These are phyloP conservation scores for Ilex asprella DNA, from an alignment of 257 asterid species.

Conservation along the genomic window DNA sequence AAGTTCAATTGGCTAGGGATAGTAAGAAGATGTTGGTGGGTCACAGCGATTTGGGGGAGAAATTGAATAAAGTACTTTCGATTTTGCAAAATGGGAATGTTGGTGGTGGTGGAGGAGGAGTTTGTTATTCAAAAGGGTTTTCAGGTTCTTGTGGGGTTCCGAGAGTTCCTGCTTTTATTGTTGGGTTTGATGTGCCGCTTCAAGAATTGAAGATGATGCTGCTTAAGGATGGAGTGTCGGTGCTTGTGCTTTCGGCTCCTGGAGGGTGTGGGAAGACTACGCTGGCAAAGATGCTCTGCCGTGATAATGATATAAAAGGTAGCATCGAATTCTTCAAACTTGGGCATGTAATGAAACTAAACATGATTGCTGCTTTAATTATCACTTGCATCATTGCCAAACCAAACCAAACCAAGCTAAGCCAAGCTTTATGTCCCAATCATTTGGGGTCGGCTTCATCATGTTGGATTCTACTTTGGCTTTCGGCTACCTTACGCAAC, in stretches of 20 bases:
- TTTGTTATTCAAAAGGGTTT: conserved; percentile 4
- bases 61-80: conserved; percentile 10
- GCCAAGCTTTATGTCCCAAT: no score
- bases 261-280: conserved; percentile 39
- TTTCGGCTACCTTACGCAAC: no score
- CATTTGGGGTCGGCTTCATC: no score
- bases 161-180: conserved; percentile 13
- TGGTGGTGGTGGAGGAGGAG: not conserved
- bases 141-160: conserved; percentile 20
- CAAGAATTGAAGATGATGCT: conserved; percentile 21
- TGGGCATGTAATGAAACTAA: no score
- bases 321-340: not conserved
- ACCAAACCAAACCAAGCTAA: no score
- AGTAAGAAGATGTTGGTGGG: conserved; percentile 15
- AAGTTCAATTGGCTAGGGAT: conserved; percentile 24
- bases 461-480: no score
- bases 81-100: not conserved
- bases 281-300: conserved; percentile 23
- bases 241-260: conserved; percentile 33
- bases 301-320: conserved; percentile 26
- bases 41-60: conserved; percentile 10
- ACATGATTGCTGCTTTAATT: no score
- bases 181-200: conserved; percentile 23
- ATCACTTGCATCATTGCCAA: no score
- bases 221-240: conserved; percentile 10